phyloP scores from a whole-genome alignment of 306 rosid species.

The Cucumis sativus region Cucumber_9930_V3 NC_026660.2:28008501-28009000 shows the following conservation, averaged over 20 bases:
- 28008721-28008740: constrained; percentile 95
- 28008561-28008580: constrained; percentile 94
- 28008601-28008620: constrained; percentile 81
- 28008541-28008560: constrained; percentile 70
- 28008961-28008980: constrained; percentile 90
- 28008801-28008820: constrained; percentile 72
- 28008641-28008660: constrained; percentile 91
- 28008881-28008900: constrained; percentile 86
- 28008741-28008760: constrained; percentile 88
- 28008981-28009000: constrained; percentile 79
- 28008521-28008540: constrained; percentile 64
- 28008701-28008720: constrained; percentile 90
- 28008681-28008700: constrained; percentile 89
- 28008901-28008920: constrained; percentile 82
- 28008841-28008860: constrained; percentile 89
- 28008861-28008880: constrained; percentile 92
- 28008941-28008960: constrained; percentile 81
- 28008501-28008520: constrained; percentile 55
- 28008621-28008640: constrained; percentile 89
- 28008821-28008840: constrained; percentile 96
- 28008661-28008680: constrained; percentile 81
- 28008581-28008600: constrained; percentile 75
- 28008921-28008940: constrained; percentile 82
- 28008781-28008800: constrained; percentile 77
- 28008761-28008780: constrained; percentile 82